A percentile compares a stretch with the other conserved stretches of the same genome.
phyloP scores from a whole-genome alignment of 1,139 yeast genomes.

The Kodamaea sp. region DNA sequence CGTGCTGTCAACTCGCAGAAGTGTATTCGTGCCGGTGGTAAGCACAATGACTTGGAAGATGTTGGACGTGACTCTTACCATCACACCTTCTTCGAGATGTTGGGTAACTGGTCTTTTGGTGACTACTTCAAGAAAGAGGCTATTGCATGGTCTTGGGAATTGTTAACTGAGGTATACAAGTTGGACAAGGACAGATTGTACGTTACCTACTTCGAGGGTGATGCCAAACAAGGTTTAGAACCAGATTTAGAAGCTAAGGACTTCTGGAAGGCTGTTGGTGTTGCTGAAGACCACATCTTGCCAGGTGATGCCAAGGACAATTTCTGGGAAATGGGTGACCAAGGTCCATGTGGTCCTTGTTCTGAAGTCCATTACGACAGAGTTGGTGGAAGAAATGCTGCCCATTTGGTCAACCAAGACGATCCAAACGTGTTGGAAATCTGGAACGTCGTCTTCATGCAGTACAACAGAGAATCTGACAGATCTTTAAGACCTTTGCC shows the following conservation, averaged over 20 bases:
- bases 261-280: conserved; percentile 85
- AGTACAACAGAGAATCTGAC: conserved; percentile 91
- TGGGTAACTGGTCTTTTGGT: conserved; percentile 99
- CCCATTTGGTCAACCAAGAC: conserved; percentile 86
- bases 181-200: conserved; percentile 77
- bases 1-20: conserved; percentile 95
- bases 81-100: conserved; percentile 98
- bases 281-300: conserved; percentile 84
- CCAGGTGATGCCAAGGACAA: conserved; percentile 91
- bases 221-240: conserved; percentile 74
- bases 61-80: conserved; percentile 98
- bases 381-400: conserved; percentile 96
- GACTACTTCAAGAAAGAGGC: conserved; percentile 97
- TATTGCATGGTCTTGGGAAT: conserved; percentile 84
- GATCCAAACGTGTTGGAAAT: conserved; percentile 97
- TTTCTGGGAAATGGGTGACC: conserved; percentile 99
- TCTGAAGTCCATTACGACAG: conserved; percentile 97
- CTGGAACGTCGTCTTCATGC: conserved; percentile 97
- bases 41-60: conserved; percentile 97
- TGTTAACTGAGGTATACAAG: conserved; percentile 81
- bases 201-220: conserved; percentile 97
- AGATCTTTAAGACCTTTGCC: conserved; percentile 82
- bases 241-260: conserved; percentile 94
- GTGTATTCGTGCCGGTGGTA: conserved; percentile 99
- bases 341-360: conserved; percentile 99